Conservation (phyloP, 2,329 filamentous ascomycete species). For the Aspergillus spinulosporus region DNA sequence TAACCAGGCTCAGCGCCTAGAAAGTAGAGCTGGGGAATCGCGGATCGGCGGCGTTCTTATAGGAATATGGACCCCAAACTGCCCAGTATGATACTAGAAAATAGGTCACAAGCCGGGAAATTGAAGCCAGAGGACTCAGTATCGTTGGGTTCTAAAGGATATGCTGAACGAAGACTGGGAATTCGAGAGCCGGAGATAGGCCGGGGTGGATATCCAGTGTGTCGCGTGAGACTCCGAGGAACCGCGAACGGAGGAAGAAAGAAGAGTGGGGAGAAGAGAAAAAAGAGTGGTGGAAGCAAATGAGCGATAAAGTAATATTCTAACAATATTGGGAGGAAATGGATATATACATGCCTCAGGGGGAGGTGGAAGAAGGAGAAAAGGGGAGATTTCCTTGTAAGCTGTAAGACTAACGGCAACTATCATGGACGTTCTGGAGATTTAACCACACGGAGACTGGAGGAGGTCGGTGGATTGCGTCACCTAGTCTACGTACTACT, state of each 20-base stretch:
- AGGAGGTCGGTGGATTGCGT: constrained; percentile 10
- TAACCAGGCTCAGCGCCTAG: constrained; percentile 8
- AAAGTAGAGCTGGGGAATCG: neutral
- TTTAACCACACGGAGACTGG: neutral
- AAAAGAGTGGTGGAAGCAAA: neutral
- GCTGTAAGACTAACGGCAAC: neutral
- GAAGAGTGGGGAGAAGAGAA: neutral
- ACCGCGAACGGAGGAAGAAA: neutral
- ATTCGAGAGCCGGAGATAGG: neutral
- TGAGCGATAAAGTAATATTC: neutral
- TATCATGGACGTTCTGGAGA: constrained; percentile 8
- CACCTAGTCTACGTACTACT: constrained; percentile 1
- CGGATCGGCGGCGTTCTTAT: constrained; percentile 8
- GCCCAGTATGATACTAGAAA: neutral
- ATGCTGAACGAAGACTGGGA: neutral
- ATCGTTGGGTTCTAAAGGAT: neutral
- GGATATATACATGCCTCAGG: constrained; percentile 3
- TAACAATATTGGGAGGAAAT: constrained; percentile 2
- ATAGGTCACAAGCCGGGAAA: neutral
- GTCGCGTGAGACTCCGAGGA: constrained; percentile 11
- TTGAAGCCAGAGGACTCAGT: neutral
- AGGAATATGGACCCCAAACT: neutral
- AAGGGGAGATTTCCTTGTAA: constrained; percentile 1
- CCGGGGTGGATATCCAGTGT: constrained; percentile 1
- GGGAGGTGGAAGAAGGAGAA: neutral